Base-by-base conservation (phyloP, 1,284 basidiomycete species). In the Fomitiporia mediterranea region DNA sequence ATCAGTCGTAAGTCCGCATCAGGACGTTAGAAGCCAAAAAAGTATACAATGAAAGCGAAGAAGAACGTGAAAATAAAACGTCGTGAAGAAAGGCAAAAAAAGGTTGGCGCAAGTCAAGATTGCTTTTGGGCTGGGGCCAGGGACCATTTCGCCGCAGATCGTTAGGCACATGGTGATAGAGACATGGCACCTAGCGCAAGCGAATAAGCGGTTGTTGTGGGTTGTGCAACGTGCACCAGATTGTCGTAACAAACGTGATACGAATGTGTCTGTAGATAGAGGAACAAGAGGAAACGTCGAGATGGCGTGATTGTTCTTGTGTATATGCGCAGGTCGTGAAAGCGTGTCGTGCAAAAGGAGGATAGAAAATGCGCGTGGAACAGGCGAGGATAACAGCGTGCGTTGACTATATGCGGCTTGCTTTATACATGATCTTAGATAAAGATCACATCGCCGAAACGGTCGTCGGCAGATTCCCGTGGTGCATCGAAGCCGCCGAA, bases 381-480 rank as follows among this genome's bases (percentile, higher is more conserved):
- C 56, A 53, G 51, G 39, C 42, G 32, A 44, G 23, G 42, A 28
- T 50, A 50, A 13, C 21, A 47, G 23, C 9, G 25, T n/a, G 27
- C 44, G 11, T 46, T 27, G 44, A 30, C 21, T 46, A 46, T 46
- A 46, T 46, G 43, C 28, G 44, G 4, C 11, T 9, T n/a, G 43
- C 43, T 15, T 46, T 30, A 46, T 7, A 25, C 25, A 25, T 43
- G 42, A 28, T 32, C 44, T 52, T 38, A 57, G 34, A 55, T 21
- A 51, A 65, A 63, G 49, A 68, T 56, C 52, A 65, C 53, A 30
- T 60, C 60, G 44, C 53, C 49, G 35, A 60, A 56, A 43, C 72
- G 39, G 61, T 63, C 62, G 71, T 69, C 57, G 53, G n/a, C 51
- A 42, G 49, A 50, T 51, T 30, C 38, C 52, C 40, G 51, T 59